phyloP scores from a whole-genome alignment of 2,329 filamentous ascomycete genomes.

The Epichloe elymi region DNA sequence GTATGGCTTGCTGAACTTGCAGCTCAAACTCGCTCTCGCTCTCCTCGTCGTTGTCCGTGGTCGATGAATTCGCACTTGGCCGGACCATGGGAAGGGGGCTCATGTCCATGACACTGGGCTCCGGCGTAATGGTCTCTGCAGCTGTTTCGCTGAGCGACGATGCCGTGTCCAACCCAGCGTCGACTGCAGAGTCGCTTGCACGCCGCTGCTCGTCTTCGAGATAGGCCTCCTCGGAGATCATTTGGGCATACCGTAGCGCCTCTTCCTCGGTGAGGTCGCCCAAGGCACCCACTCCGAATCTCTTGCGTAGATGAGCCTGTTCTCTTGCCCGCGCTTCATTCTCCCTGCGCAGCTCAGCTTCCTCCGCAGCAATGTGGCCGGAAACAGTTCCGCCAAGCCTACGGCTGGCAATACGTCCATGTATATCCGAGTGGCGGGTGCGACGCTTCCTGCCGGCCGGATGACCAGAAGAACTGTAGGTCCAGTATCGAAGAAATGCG shows the following conservation, averaged over 20 bases:
- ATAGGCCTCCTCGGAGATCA: slow-evolving; percentile 51
- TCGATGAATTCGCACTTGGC: neutral
- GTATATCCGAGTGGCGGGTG: slow-evolving; percentile 51
- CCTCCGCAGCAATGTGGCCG: slow-evolving; percentile 78
- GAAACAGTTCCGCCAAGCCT: slow-evolving; percentile 55
- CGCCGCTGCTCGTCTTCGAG: slow-evolving; percentile 43
- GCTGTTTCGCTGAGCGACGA: slow-evolving; percentile 29
- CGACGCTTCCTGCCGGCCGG: slow-evolving; percentile 68
- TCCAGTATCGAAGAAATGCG: slow-evolving; percentile 82
- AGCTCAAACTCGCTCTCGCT: slow-evolving; percentile 46
- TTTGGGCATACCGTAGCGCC: slow-evolving; percentile 49
- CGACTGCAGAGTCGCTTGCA: slow-evolving; percentile 36
- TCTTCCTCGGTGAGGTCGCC: slow-evolving; percentile 54
- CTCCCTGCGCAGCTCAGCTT: slow-evolving; percentile 64
- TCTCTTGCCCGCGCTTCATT: slow-evolving; percentile 54
- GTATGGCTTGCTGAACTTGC: slow-evolving; percentile 49
- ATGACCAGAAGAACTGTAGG: slow-evolving; percentile 73
- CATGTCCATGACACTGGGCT: slow-evolving; percentile 35
- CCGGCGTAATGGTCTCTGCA: slow-evolving; percentile 39
- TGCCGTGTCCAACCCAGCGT: slow-evolving; percentile 29
- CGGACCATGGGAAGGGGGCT: slow-evolving; percentile 17
- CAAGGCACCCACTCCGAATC: slow-evolving; percentile 70
- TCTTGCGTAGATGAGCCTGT: slow-evolving; percentile 54
- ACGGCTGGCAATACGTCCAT: slow-evolving; percentile 36
- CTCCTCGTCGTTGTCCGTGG: slow-evolving; percentile 20